phyloP scores from a whole-genome alignment of 2,329 filamentous ascomycete genomes.

The Trichoderma oligosporum region DNA sequence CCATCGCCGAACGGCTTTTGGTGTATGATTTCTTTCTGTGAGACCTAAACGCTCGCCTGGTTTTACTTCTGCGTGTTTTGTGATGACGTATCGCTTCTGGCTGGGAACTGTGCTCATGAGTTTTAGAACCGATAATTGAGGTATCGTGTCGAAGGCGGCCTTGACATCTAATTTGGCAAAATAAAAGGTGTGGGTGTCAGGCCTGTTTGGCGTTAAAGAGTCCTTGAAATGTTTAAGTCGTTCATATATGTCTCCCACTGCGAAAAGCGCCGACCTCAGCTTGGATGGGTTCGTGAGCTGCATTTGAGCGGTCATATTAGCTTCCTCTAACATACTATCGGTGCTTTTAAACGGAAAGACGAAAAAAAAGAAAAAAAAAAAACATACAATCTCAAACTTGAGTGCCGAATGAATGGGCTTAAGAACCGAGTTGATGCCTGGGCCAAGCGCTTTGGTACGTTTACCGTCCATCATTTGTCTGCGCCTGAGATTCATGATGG shows the following conservation, averaged over 20 bases:
- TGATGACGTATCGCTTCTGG: constrained; percentile 63
- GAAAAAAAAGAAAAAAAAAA: neutral
- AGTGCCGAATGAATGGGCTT: constrained; percentile 72
- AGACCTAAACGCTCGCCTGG: constrained; percentile 36
- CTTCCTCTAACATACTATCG: neutral
- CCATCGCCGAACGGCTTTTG: constrained; percentile 48
- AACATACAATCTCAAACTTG: constrained; percentile 68
- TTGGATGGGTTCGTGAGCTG: constrained; percentile 48
- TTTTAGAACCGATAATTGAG: constrained; percentile 67
- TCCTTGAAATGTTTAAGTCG: constrained; percentile 67
- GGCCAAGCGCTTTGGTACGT: constrained; percentile 56
- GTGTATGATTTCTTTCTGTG: constrained; percentile 24
- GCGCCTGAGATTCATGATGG: constrained; percentile 81
- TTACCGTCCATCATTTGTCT: constrained; percentile 46
- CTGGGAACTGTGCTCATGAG: constrained; percentile 58
- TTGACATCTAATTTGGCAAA: constrained; percentile 92
- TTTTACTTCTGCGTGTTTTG: constrained; percentile 70
- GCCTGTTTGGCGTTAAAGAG: constrained; percentile 36
- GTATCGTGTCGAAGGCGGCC: constrained; percentile 92
- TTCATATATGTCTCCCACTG: constrained; percentile 73
- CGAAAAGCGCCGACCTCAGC: constrained; percentile 78
- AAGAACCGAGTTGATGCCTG: constrained; percentile 50
- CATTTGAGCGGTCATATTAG: neutral
- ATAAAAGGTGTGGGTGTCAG: constrained; percentile 52
- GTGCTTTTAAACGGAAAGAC: neutral